Evolutionary conservation across 345 rosid species (phyloP).

Genomic region (Sonneratia caseolaris): DNA sequence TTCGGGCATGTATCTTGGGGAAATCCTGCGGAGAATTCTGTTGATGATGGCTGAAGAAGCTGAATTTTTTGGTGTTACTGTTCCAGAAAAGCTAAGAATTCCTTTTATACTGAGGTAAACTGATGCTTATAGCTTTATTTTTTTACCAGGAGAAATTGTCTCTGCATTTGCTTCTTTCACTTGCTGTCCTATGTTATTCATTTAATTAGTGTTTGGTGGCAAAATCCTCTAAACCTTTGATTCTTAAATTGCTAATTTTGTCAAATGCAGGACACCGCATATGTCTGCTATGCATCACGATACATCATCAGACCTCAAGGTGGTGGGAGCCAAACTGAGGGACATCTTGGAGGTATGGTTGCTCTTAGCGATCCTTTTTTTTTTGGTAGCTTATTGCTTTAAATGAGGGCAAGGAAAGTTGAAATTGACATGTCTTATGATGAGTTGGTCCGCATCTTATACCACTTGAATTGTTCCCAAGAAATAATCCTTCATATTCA

Average conservation of each 20-base stretch:
- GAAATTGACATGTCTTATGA: not conserved
- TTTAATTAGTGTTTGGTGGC: not conserved
- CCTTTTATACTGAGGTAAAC: conserved; percentile 54
- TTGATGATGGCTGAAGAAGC: conserved; percentile 64
- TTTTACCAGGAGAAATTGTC: not conserved
- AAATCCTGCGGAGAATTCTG: conserved; percentile 53
- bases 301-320: conserved; percentile 49
- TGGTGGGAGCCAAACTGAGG: conserved; percentile 47
- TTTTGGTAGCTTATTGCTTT: not conserved
- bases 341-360: conserved; percentile 53
- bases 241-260: not conserved
- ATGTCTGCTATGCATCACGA: conserved; percentile 86
- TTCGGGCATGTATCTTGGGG: conserved; percentile 85
- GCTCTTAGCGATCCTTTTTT: not conserved
- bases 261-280: conserved; percentile 49
- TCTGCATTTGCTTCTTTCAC: not conserved
- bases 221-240: too few relatives aligned
- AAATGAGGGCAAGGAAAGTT: not conserved
- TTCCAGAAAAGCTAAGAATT: conserved; percentile 51
- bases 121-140: not conserved
- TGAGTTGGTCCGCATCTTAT: not conserved
- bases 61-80: conserved; percentile 48
- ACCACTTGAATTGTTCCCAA: too few relatives aligned
- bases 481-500: too few relatives aligned
- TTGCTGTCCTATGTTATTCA: not conserved